These are phyloP conservation scores for Penicillium steckii DNA, from an alignment of 495 filamentous ascomycete genomes.

Conservation along the genomic window DNA sequence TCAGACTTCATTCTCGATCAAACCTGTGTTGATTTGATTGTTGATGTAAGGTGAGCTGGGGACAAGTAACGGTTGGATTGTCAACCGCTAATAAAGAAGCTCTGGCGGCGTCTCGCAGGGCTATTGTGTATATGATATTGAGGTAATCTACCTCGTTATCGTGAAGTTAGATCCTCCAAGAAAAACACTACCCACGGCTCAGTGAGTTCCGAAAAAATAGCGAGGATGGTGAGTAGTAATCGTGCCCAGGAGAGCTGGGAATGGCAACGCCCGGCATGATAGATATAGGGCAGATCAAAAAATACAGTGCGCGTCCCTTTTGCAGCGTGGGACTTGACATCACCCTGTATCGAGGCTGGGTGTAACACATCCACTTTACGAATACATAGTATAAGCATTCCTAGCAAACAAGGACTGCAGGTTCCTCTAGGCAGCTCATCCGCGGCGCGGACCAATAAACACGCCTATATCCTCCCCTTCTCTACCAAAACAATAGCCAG, in stretches of 20 bases:
- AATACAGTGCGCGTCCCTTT: background rate
- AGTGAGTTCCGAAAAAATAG: background rate
- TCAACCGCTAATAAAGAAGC: background rate
- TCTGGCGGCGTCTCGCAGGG: background rate
- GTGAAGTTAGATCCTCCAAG: no score
- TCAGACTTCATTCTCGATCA: constrained; percentile 12
- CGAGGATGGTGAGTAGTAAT: background rate
- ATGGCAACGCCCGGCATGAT: constrained; percentile 16
- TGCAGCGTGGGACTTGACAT: constrained; percentile 19
- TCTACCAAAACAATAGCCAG: background rate
- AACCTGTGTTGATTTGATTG: background rate
- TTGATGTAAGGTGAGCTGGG: background rate
- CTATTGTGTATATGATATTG: background rate
- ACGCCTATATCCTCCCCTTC: background rate
- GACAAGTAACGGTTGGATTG: background rate
- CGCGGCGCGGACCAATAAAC: background rate
- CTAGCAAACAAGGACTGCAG: constrained; percentile 21
- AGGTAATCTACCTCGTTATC: background rate
- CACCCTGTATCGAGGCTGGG: constrained; percentile 18
- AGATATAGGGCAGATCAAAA: constrained; percentile 17
- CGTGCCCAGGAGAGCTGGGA: background rate
- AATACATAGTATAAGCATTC: constrained; percentile 24
- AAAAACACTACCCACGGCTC: background rate
- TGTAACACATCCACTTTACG: constrained; percentile 19
- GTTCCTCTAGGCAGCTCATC: background rate